These are phyloP conservation scores for Phytophthora hibernalis DNA, from an alignment of 352 stramenopile genomes.

Conservation along the genomic window DNA sequence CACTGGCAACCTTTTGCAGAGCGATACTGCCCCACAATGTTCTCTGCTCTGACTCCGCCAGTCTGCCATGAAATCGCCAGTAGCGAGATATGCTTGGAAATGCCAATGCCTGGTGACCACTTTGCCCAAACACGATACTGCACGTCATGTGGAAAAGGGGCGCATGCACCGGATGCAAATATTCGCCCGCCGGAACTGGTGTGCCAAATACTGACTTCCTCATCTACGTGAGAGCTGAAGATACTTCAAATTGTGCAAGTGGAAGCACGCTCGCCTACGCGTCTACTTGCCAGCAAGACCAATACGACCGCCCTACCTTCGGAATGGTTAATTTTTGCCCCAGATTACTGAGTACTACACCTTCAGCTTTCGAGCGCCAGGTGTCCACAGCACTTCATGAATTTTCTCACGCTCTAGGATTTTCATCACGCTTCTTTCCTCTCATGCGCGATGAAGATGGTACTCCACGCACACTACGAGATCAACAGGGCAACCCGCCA, in stretches of 20 bases:
- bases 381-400: constrained; percentile 77
- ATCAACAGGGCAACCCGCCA: constrained; percentile 48
- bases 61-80: constrained; percentile 58
- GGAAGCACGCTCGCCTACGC: constrained; percentile 69
- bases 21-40: constrained; percentile 58
- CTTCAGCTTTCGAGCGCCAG: constrained; percentile 58
- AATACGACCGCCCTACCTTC: constrained; percentile 83
- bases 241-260: constrained; percentile 49
- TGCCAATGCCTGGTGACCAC: constrained; percentile 66
- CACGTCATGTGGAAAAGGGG: constrained; percentile 45
- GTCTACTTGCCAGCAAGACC: constrained; percentile 78
- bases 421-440: constrained; percentile 71
- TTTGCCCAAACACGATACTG: constrained; percentile 57
- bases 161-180: constrained; percentile 44
- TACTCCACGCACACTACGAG: constrained; percentile 60
- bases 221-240: constrained; percentile 65
- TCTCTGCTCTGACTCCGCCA: constrained; percentile 37
- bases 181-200: constrained; percentile 38
- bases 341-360: constrained; percentile 43
- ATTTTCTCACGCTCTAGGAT: constrained; percentile 76
- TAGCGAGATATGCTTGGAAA: constrained; percentile 69
- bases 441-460: constrained; percentile 72
- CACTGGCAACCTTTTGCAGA: constrained; percentile 61
- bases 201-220: constrained; percentile 68
- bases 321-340: constrained; percentile 88